phyloP scores from a whole-genome alignment of 163 green algal genomes.

The Chloromonas sp. region DNA sequence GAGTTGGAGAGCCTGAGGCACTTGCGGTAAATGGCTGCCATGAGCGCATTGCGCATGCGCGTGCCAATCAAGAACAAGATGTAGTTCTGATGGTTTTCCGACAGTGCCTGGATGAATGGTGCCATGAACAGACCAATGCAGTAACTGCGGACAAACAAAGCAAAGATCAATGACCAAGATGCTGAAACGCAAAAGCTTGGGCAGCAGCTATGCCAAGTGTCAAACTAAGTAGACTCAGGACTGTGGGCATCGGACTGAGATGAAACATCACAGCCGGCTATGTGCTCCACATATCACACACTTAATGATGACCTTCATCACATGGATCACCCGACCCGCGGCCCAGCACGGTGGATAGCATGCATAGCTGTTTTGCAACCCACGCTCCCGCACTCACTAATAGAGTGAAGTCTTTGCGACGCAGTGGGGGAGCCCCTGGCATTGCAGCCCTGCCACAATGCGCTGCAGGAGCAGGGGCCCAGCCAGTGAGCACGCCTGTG shows the following conservation, averaged over 20 bases:
- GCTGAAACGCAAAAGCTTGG: neutral
- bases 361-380: neutral
- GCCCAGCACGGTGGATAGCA: neutral
- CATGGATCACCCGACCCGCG: neutral
- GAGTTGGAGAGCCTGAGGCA: conserved; percentile 42
- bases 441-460: conserved; percentile 18
- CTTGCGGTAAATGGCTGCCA: conserved; percentile 71
- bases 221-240: too few species aligned
- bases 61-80: conserved; percentile 35
- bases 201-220: neutral
- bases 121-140: conserved; percentile 50
- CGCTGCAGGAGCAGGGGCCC: neutral
- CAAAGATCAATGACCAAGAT: neutral
- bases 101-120: conserved; percentile 47
- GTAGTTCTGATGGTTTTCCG: conserved; percentile 55
- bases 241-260: too few species aligned
- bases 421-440: neutral
- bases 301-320: neutral
- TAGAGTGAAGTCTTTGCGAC: conserved; percentile 23
- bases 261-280: too few species aligned
- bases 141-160: conserved; percentile 28
- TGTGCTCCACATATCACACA: too few species aligned
- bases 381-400: conserved; percentile 20
- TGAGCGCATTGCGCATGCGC: conserved; percentile 57
- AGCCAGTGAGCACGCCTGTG: neutral